Conservation (phyloP, 2,329 filamentous ascomycete species). For the Fusarium verticillioides region DNA sequence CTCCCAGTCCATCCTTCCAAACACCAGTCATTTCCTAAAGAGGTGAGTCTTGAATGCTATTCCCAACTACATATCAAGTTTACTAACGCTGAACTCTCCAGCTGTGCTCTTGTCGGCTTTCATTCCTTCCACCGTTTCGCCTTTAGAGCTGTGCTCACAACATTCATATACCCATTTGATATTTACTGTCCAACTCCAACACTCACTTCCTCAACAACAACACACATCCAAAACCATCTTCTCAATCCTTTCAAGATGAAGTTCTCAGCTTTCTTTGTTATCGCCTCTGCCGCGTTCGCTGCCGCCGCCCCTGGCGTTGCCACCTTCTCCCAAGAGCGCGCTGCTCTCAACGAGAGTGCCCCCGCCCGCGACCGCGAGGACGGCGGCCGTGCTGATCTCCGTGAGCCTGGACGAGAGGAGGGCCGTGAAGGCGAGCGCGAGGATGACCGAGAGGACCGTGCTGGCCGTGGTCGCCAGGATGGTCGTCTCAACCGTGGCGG, state of each 20-base stretch:
- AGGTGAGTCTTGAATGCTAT: conserved; percentile 13
- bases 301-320: conserved; percentile 57
- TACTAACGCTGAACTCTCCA: neutral
- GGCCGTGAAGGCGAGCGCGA: neutral
- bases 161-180: conserved; percentile 18
- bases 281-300: conserved; percentile 58
- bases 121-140: conserved; percentile 25
- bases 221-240: neutral
- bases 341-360: conserved; percentile 20
- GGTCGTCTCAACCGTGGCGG: conserved; percentile 47
- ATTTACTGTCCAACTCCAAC: conserved; percentile 13
- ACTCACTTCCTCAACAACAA: neutral
- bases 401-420: neutral
- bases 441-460: neutral
- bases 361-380: conserved; percentile 2
- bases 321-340: conserved; percentile 14
- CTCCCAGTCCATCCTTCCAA: conserved; percentile 15
- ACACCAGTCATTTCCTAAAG: conserved; percentile 37
- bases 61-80: neutral
- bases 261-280: conserved; percentile 57
- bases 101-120: conserved; percentile 37
- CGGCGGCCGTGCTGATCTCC: conserved; percentile 1
- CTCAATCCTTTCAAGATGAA: conserved; percentile 58
- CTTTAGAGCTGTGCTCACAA: conserved; percentile 39
- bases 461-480: conserved; percentile 45